Evolutionary conservation across 768 basidiomycete genomes (phyloP), one percentile per base, ranked within the genome.

Genomic region (Mycena belliarum): DNA sequence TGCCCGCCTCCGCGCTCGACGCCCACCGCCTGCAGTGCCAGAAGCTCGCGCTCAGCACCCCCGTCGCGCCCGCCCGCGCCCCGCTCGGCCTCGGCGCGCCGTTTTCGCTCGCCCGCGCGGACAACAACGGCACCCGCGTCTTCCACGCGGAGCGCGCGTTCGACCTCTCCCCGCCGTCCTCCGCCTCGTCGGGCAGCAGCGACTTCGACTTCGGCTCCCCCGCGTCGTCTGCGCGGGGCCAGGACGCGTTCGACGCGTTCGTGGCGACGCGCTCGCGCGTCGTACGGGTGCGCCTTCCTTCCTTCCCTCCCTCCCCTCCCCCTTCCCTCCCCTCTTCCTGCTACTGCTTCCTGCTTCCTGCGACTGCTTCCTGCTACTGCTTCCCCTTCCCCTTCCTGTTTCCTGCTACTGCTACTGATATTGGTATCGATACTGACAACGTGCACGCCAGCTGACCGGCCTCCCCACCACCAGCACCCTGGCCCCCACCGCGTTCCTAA

Each of bases 91-190:
- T 63, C 5, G 58, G 54, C 43, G 47, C 62, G 3, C 42, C 62
- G 0, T 63, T 63, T 28, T 33, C 52, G 20, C 47, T 52, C 25
- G 40, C 48, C n/a, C n/a, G n/a, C n/a, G n/a, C n/a, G n/a, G n/a
- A n/a, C n/a, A n/a, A n/a, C 16, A 32, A 52, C 52, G 15, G 25
- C 47, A 24, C 24, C 33, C 29, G 29, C 29, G n/a, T 44, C n/a
- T 60, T 44, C 42, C 38, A 44, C 51, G 2, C 38, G 41, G 21
- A 50, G 51, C 6, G 51, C 6, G 41, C 61, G 16, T 21, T 53
- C 8, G 38, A 57, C 38, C 32, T 57, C 38, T 63, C 62, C 35
- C 62, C 62, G 45, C 62, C 59, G 38, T 63, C 62, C 2, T 49
- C 58, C 2, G 25, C 52, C 21, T 63, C 62, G 15, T 63, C 62